Evolutionary conservation across 345 rosid species (phyloP).

Genomic region (Corchorus capsularis): DNA sequence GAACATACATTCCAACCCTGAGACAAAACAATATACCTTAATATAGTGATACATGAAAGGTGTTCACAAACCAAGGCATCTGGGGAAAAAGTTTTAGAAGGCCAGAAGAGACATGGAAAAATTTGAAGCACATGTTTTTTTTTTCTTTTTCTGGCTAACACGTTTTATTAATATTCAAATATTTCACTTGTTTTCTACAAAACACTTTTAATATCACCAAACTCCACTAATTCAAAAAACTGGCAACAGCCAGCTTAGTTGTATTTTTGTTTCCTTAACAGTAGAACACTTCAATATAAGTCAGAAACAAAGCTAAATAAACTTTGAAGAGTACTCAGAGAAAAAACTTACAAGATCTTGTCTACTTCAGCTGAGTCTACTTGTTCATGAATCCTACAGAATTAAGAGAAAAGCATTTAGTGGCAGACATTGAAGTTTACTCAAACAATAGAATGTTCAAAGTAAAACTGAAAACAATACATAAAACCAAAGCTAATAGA

Average conservation of each 20-base stretch:
- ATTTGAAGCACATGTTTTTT: too few relatives aligned
- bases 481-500: background rate
- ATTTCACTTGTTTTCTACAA: background rate
- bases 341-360: constrained; percentile 56
- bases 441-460: background rate
- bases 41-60: background rate
- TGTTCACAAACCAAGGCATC: background rate
- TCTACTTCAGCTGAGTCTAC: constrained; percentile 76
- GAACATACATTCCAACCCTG: constrained; percentile 88
- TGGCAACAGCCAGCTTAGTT: constrained; percentile 1
- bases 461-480: background rate
- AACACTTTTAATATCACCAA: background rate
- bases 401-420: constrained; percentile 18
- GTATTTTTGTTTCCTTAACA: background rate
- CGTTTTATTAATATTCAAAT: background rate
- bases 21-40: background rate
- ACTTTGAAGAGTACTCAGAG: background rate
- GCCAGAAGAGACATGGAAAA: background rate
- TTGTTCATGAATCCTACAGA: constrained; percentile 77
- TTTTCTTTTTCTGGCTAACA: too few relatives aligned
- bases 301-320: background rate
- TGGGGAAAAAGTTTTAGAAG: background rate
- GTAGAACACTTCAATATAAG: background rate
- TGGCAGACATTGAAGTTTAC: constrained; percentile 6
- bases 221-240: background rate